Conservation (phyloP, 495 filamentous ascomycete species). For the Penicillium waksmanii region DNA sequence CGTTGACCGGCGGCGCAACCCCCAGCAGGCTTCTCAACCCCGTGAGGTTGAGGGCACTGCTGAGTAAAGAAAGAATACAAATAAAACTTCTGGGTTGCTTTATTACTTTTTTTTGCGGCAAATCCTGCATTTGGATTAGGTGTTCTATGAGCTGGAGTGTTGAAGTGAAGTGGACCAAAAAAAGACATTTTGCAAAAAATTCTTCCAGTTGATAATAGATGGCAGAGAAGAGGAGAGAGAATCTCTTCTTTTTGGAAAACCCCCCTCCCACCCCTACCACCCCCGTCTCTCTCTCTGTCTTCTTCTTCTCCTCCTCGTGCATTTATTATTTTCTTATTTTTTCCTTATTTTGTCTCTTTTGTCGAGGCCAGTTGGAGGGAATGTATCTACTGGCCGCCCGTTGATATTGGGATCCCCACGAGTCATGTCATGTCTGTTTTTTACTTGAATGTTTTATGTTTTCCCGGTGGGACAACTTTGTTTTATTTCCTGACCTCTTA, state of each 20-base stretch:
- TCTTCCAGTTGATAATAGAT: conserved; percentile 8
- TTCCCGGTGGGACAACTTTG: conserved; percentile 26
- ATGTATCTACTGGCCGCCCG: conserved; percentile 26
- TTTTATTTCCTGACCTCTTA: conserved; percentile 16
- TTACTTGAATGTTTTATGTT: conserved; percentile 25
- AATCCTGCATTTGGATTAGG: conserved; percentile 29
- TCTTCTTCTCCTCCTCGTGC: background rate
- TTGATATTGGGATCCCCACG: conserved; percentile 40
- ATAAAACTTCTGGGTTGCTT: conserved; percentile 21
- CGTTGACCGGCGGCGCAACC: conserved; percentile 42
- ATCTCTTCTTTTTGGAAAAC: too few species aligned
- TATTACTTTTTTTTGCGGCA: background rate
- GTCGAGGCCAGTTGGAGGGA: conserved; percentile 26
- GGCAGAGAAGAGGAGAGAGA: too few species aligned
- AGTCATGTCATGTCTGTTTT: conserved; percentile 42
- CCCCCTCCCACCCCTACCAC: too few species aligned
- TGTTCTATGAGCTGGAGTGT: conserved; percentile 24
- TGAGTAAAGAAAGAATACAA: conserved; percentile 26
- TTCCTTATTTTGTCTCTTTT: conserved; percentile 25
- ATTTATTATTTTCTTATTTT: conserved; percentile 23
- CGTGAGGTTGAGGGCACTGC: conserved; percentile 40
- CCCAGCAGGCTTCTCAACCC: conserved; percentile 32
- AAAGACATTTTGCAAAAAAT: conserved; percentile 24
- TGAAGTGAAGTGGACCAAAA: conserved; percentile 19
- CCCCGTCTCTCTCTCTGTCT: conserved; percentile 19